Percentiles rank a stretch among this genome's conserved stretches.
Conservation (phyloP, 2,329 filamentous ascomycete genomes). For the Helicocarpus griseus region DNA sequence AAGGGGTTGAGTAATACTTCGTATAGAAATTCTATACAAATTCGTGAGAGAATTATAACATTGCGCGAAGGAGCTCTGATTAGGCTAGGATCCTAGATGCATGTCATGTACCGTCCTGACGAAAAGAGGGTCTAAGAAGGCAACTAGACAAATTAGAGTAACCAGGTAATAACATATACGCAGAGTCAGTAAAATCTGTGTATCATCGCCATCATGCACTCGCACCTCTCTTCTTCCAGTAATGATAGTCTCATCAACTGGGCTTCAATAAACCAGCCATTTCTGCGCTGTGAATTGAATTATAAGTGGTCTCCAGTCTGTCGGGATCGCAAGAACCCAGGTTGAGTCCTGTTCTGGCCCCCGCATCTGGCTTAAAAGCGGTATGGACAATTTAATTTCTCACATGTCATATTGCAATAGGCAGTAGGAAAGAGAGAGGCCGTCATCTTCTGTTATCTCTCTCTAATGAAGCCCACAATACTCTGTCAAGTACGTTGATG, state of each 20-base stretch:
- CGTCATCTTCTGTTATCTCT: neutral
- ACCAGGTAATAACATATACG: neutral
- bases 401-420: neutral
- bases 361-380: neutral
- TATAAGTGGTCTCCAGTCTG: constrained; percentile 10
- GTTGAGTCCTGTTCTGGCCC: neutral
- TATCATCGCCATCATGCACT: neutral
- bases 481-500: neutral
- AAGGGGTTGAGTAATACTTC: too few relatives aligned
- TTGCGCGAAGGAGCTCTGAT: neutral
- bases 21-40: too few relatives aligned
- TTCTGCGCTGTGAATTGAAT: neutral
- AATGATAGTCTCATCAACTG: neutral
- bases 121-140: neutral
- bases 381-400: neutral
- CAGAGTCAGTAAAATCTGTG: neutral
- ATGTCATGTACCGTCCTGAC: neutral
- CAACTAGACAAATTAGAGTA: neutral
- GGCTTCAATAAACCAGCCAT: neutral
- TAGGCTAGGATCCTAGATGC: neutral
- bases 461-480: neutral
- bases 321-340: constrained; percentile 6
- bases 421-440: neutral
- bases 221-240: neutral
- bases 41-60: neutral